Base-by-base conservation (phyloP, 257 asterid genomes). In the Jacaranda copaia region DNA sequence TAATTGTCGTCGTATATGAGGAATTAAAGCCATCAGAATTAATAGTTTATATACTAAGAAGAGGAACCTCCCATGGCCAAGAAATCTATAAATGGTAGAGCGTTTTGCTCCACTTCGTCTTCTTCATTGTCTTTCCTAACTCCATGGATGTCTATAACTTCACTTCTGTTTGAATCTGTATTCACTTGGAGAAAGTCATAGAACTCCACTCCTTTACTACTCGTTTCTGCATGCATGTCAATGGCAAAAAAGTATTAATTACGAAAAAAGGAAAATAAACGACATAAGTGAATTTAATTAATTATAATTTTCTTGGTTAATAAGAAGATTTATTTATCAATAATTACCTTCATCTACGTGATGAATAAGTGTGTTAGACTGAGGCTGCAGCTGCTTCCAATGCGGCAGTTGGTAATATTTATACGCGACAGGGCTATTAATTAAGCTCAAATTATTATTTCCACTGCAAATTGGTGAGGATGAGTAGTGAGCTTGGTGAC, bases 181-280 rank as follows among this genome's bases (percentile, higher is more conserved):
- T 92, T 90, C 80, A 92, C 91, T 84, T 84, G 92, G 13, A 92
- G 81, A 83, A 92, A 92, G 68, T 92, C 88, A 78, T 88, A 89
- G 77, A 89, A 90, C 84, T 90, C 91, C 76, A 88, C 91, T 63
- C 79, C 85, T 77, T 84, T 74, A 57, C 81, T 42, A 42, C 46
- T 42, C 32, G 5, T 8, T 87, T 65, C 74, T 65, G 19, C 77
- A 89, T 91, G 95, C 88, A 87, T 63, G 75, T 70, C 67, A 57
- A 42, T 2, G 66, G 15, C 8, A 16, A 16, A 2, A 46, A 77
- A n/a, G 57, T 8, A 2, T 3, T 42, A 42, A 42, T 5, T 4
- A 18, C 16, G 32, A 1, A 16, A 16, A n/a, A 3, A 53, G 4
- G 4, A 6, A 42, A 42, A 8, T 5, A 42, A 5, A 1, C 8